These are phyloP conservation scores for Ichthyophthirius multifiliis DNA, from an alignment of 169 alveolate species.

Conservation along the genomic window DNA sequence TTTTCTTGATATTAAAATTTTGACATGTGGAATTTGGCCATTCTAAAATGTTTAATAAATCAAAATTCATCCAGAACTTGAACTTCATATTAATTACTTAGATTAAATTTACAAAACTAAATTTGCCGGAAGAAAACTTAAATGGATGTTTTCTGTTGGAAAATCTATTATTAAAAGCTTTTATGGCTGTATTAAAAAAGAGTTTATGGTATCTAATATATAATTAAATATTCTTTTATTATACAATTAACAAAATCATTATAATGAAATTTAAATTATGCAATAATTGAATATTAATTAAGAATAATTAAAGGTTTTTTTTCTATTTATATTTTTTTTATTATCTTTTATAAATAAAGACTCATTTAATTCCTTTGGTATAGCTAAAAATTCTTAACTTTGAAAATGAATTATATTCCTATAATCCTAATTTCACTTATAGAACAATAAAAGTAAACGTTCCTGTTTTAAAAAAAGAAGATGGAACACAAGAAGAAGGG, in stretches of 20 bases:
- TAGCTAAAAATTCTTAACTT: slow-evolving; percentile 26
- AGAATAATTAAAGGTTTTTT: not conserved
- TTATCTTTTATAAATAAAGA: not conserved
- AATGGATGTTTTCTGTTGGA: slow-evolving; percentile 46
- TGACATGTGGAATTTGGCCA: slow-evolving; percentile 61
- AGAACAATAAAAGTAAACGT: slow-evolving; percentile 26
- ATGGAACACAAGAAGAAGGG: not conserved
- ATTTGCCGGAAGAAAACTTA: slow-evolving; percentile 48
- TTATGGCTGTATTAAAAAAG: slow-evolving; percentile 34
- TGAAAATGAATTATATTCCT: slow-evolving; percentile 5
- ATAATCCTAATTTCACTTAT: slow-evolving; percentile 11
- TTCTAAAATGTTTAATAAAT: not conserved
- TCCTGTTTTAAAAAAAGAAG: not conserved
- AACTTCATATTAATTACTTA: slow-evolving; percentile 1
- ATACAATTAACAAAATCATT: no score
- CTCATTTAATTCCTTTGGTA: slow-evolving; percentile 38
- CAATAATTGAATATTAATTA: no score
- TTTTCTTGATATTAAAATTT: slow-evolving; percentile 32
- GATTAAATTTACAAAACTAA: slow-evolving; percentile 40
- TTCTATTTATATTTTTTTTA: not conserved
- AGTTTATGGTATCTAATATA: slow-evolving; percentile 21
- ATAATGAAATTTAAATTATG: no score
- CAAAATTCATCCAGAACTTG: slow-evolving; percentile 20
- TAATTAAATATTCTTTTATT: slow-evolving; percentile 29
- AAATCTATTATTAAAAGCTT: slow-evolving; percentile 25